Percentiles rank a stretch among this genome's conserved stretches.
Evolutionary conservation across 148 eudicot species (phyloP).

Genomic region (Amaranthus hypochondriacus): DNA sequence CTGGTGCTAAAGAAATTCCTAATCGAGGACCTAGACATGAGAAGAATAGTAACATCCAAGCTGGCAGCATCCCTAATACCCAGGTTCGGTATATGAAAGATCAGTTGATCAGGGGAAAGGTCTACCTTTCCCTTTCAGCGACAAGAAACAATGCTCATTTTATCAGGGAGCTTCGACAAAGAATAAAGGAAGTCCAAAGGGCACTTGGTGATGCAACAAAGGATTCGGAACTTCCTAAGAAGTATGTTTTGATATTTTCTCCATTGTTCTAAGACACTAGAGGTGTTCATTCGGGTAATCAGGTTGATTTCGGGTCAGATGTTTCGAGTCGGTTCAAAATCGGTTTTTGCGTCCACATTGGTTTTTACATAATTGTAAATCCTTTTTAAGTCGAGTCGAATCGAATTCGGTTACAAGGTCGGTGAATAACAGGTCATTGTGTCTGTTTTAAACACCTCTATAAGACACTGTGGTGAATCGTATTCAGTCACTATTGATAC

Average conservation of each 20-base stretch:
- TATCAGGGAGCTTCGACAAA: constrained; percentile 72
- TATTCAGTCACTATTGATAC: no score
- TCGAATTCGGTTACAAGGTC: no score
- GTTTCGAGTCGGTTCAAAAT: no score
- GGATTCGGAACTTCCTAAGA: constrained; percentile 75
- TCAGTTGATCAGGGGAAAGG: constrained; percentile 73
- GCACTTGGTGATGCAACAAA: constrained; percentile 74
- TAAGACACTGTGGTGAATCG: background rate
- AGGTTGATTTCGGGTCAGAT: no score
- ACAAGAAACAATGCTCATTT: constrained; percentile 82
- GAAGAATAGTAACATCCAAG: constrained; percentile 34
- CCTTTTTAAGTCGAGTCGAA: no score
- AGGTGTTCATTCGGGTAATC: no score
- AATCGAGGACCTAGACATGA: constrained; percentile 28
- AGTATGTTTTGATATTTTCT: constrained; percentile 36
- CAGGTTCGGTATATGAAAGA: constrained; percentile 75
- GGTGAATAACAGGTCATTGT: no score
- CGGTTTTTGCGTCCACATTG: no score
- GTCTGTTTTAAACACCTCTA: no score
- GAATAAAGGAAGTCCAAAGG: constrained; percentile 78
- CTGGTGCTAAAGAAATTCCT: constrained; percentile 21
- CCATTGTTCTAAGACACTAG: background rate
- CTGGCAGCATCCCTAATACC: constrained; percentile 34
- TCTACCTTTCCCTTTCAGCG: constrained; percentile 72
- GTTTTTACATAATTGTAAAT: no score